Conservation (phyloP, 768 basidiomycete genomes). For the Lactarius sanguifluus region DNA sequence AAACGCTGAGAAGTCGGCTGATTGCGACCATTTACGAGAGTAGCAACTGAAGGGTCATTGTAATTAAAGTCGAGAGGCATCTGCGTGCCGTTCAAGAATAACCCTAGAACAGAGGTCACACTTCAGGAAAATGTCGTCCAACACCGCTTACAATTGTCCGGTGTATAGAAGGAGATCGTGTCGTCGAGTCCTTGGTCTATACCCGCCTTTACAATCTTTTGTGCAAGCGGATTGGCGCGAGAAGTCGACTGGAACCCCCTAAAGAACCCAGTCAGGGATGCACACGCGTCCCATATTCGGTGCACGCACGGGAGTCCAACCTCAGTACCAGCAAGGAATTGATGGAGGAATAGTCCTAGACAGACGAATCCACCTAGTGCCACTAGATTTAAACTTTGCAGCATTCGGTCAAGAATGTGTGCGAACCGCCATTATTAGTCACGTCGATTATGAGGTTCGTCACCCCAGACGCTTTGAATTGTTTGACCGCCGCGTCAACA, state of each 20-base stretch:
- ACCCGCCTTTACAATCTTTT: slow-evolving; percentile 55
- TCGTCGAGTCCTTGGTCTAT: slow-evolving; percentile 46
- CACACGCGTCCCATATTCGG: not conserved
- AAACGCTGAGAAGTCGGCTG: slow-evolving; percentile 39
- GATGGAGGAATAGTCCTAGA: slow-evolving; percentile 59
- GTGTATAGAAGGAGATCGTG: slow-evolving; percentile 45
- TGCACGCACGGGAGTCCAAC: slow-evolving; percentile 51
- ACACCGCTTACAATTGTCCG: slow-evolving; percentile 49
- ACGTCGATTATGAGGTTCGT: slow-evolving; percentile 56
- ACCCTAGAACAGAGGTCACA: slow-evolving; percentile 25
- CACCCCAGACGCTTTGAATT: slow-evolving; percentile 50
- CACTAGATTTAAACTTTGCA: not conserved
- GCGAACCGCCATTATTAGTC: slow-evolving; percentile 61
- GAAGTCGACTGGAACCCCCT: slow-evolving; percentile 58
- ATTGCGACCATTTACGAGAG: slow-evolving; percentile 34
- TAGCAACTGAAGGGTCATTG: slow-evolving; percentile 34
- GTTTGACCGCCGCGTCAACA: slow-evolving; percentile 43
- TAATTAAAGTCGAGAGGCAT: slow-evolving; percentile 35
- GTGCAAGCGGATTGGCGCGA: slow-evolving; percentile 56
- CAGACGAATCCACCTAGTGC: slow-evolving; percentile 56
- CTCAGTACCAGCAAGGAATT: slow-evolving; percentile 51
- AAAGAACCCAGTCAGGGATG: slow-evolving; percentile 1
- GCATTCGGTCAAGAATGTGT: not conserved
- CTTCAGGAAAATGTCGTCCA: not conserved
- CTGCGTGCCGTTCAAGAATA: slow-evolving; percentile 37